Percentiles rank a stretch among this genome's conserved stretches.
Evolutionary conservation across 805 yeast genomes (phyloP).

Genomic region (Pichia deserticola): DNA sequence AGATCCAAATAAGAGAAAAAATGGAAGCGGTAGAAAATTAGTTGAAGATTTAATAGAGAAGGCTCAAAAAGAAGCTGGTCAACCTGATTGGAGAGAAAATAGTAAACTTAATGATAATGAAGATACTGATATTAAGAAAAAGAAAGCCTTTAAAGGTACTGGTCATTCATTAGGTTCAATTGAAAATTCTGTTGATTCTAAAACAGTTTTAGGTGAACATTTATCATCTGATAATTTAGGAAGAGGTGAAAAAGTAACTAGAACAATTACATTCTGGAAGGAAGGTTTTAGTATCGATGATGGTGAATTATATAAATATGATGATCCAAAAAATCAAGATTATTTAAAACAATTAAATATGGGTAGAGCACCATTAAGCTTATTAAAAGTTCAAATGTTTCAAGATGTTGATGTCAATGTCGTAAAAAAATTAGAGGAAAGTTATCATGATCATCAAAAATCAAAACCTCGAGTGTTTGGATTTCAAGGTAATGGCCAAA

Average conservation of each 20-base stretch:
- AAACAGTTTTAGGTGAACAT: constrained; percentile 9
- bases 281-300: constrained; percentile 95
- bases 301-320: constrained; percentile 78
- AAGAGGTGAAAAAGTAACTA: constrained; percentile 45
- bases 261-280: constrained; percentile 91
- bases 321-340: constrained; percentile 81
- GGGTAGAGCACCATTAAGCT: constrained; percentile 84
- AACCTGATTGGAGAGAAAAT: constrained; percentile 31
- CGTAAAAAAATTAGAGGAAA: constrained; percentile 73
- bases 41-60: constrained; percentile 55
- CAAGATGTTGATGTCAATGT: constrained; percentile 92
- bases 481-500: constrained; percentile 69
- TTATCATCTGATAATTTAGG: not conserved
- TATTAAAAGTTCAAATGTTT: constrained; percentile 77
- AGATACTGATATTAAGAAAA: constrained; percentile 19
- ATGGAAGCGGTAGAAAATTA: constrained; percentile 32
- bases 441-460: constrained; percentile 49
- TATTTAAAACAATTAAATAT: constrained; percentile 73
- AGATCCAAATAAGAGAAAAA: constrained; percentile 47
- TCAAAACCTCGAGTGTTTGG: constrained; percentile 45
- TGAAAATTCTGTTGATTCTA: constrained; percentile 29
- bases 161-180: constrained; percentile 49
- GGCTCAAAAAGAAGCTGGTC: constrained; percentile 56
- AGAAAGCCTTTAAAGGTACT: constrained; percentile 37
- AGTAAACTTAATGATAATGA: not conserved